Evolutionary conservation across 2,329 filamentous ascomycete species (phyloP), one percentile per base, ranked within the genome.

Genomic region (Gliomastix tumulicola): DNA sequence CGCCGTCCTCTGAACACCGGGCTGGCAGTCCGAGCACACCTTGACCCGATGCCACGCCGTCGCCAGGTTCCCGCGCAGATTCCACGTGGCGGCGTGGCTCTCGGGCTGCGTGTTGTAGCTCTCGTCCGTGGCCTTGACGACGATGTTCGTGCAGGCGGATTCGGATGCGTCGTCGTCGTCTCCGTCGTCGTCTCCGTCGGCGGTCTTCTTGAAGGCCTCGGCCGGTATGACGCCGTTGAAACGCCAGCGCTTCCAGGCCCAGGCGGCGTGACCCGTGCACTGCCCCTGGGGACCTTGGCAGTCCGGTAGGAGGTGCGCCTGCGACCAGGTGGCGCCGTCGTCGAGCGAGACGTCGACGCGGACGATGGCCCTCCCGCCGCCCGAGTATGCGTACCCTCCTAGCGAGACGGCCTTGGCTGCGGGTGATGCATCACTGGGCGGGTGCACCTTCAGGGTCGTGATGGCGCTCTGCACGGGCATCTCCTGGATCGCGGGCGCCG

Each of bases 391-490:
- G 51, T 82, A 85, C 1, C 81, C 81, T 35, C 69, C 65, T 5
- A 82, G 51, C 2, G 62, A 57, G 15, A 69, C 53, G 12, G 22
- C 17, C n/a, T 18, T n/a, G 3, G 20, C 8, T 8, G 16, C 18
- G 17, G 7, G 8, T n/a, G 7, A 16, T 11, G n/a, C 16, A 18
- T 21, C 17, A 9, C 13, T 21, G 19, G 13, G 15, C 7, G 2
- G 3, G 7, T 34, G 3, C 0, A 70, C 54, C 47, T 56, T 64
- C 7, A 70, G 59, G 2, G 54, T 55, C 0, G 79, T 82, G 37
- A 84, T 79, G 34, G 80, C 80, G 40, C 75, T 80, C 21, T 79
- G 81, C 15, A 85, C 70, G 2, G 80, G 77, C 63, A 82, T 74
- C 47, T 83, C 79, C 44, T 84, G 80, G 21, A 84, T 84, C 3